Base-by-base conservation (phyloP, 129 eudicot species). In the Sambucus nigra region DNA sequence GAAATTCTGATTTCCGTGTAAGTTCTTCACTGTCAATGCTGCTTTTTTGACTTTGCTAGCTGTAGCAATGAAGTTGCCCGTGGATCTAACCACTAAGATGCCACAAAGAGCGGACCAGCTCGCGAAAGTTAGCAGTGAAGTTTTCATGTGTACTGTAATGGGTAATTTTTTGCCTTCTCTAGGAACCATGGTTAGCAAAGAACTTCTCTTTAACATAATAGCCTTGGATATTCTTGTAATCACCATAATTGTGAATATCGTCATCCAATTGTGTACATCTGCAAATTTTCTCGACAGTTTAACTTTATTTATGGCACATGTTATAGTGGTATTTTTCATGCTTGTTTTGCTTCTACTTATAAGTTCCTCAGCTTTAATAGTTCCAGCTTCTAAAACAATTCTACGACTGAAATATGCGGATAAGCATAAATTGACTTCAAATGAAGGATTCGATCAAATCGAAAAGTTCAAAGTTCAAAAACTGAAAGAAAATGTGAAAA, bases 111-210 rank as follows among this genome's bases (percentile, higher is more conserved):
- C 33, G 28, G 73, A 67, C 25, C 47, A 51, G 54, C 25, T 19
- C n/a, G 39, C 54, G 16, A 67, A 67, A 53, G 25, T 59, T 0
- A 58, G 61, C 22, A 59, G 73, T 38, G 16, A 24, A 57, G 28
- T 27, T 4, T 67, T 67, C 55, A 40, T 59, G 60, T 59, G 47
- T 47, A 41, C 55, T 39, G 27, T 60, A 33, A 60, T 68, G 62
- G 41, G 61, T 22, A 60, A 68, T 25, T 68, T 59, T 3, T 15
- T 68, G 33, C 67, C 67, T 42, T 60, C 73, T 68, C 23, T 60
- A 41, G 51, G 61, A 52, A 26, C 56, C 16, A 60, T 60, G 73
- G 26, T 28, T 41, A 53, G 4, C 41, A 45, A 39, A 5, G 51
- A 60, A 44, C 61, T 68, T 29, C 5, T 60, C 44, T 2, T 55